phyloP scores from a whole-genome alignment of 495 filamentous ascomycete species.

The Lepraria neglecta region DNA sequence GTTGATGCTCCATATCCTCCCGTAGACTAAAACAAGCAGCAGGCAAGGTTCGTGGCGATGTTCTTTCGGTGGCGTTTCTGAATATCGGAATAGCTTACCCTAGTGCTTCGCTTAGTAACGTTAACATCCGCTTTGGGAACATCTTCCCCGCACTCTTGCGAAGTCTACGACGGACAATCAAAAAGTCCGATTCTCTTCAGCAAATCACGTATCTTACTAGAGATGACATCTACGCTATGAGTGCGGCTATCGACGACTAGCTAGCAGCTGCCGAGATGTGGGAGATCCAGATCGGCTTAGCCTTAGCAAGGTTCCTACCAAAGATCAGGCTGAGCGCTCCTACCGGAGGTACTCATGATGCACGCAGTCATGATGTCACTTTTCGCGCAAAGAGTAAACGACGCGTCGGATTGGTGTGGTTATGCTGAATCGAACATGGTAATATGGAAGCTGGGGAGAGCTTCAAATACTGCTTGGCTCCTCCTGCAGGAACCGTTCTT shows the following conservation, averaged over 20 bases:
- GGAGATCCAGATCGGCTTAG: slow-evolving; percentile 1
- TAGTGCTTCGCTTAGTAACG: not conserved
- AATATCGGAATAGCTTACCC: no score
- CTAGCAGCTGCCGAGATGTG: not conserved
- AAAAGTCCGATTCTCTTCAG: not conserved
- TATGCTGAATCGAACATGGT: not conserved
- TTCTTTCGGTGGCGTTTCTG: not conserved
- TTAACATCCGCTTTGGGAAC: not conserved
- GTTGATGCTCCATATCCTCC: no score
- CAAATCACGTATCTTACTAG: not conserved
- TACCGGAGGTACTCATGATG: not conserved
- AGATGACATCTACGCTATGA: not conserved
- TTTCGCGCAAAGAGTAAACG: not conserved
- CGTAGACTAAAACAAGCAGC: no score
- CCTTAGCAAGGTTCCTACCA: not conserved
- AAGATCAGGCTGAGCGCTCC: not conserved
- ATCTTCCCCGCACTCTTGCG: not conserved
- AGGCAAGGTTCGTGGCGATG: no score
- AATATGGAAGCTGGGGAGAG: not conserved
- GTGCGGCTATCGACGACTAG: not conserved
- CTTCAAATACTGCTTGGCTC: not conserved
- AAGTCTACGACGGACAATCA: not conserved
- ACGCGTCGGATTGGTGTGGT: not conserved
- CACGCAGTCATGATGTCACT: slow-evolving; percentile 6
- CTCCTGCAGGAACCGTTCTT: not conserved